Conservation (phyloP, 768 basidiomycete species). For the Amanita phalloides region DNA sequence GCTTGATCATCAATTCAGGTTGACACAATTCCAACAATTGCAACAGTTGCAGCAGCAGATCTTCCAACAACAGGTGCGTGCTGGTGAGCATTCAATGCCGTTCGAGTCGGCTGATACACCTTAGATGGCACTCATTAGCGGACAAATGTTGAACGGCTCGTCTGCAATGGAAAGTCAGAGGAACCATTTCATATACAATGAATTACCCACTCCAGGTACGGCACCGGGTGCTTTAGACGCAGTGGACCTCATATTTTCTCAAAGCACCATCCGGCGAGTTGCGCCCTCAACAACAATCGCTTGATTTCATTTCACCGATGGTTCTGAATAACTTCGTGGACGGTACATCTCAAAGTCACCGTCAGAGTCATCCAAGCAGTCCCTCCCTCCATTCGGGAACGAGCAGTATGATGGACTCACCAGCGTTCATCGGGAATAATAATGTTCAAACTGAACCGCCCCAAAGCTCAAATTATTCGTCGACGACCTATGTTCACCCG, state of each 20-base stretch:
- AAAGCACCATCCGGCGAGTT: constrained; percentile 12
- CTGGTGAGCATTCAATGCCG: constrained; percentile 12
- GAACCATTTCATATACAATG: constrained; percentile 28
- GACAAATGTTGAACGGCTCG: constrained; percentile 27
- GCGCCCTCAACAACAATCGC: constrained; percentile 8
- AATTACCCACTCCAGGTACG: constrained; percentile 63
- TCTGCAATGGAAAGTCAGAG: constrained; percentile 19
- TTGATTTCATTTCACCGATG: constrained; percentile 5
- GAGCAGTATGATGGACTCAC: background rate
- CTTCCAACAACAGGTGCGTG: constrained; percentile 74
- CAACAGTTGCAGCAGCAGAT: constrained; percentile 78
- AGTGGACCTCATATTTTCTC: constrained; percentile 7
- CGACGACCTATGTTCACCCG: constrained; percentile 6
- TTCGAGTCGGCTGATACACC: constrained; percentile 5
- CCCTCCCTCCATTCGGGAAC: background rate
- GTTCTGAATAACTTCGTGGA: background rate
- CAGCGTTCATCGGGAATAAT: background rate
- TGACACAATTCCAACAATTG: constrained; percentile 66
- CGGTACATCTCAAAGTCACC: background rate
- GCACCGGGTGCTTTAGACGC: constrained; percentile 11
- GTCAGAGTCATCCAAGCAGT: constrained; percentile 2
- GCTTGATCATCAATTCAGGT: constrained; percentile 69
- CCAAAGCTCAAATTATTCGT: constrained; percentile 18
- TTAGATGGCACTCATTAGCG: constrained; percentile 62
- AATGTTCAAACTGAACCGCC: constrained; percentile 6